These are phyloP conservation scores for Brassica nigra DNA, from an alignment of 345 rosid genomes.

Conservation along the genomic window DNA sequence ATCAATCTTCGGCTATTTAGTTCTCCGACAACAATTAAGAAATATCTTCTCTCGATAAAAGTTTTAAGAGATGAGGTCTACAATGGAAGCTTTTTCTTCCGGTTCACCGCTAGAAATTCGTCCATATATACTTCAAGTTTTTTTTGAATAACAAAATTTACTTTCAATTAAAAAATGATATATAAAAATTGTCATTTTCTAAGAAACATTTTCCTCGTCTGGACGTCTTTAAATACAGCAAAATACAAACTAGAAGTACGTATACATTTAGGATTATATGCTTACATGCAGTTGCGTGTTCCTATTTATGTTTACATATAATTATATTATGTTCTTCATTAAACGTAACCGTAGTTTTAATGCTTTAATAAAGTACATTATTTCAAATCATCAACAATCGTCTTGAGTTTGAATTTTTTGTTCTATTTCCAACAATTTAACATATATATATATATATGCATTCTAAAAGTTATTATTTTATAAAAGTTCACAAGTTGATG, in stretches of 20 bases:
- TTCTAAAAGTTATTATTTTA: background rate
- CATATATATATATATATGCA: too few relatives aligned
- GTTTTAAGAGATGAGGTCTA: background rate
- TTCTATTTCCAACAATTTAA: background rate
- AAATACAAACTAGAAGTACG: background rate
- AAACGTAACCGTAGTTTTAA: background rate
- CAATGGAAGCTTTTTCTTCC: background rate
- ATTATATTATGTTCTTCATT: background rate
- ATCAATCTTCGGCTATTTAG: background rate
- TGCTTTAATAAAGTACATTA: background rate
- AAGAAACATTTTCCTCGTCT: background rate
- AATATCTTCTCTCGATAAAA: background rate
- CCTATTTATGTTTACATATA: background rate
- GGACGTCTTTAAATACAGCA: background rate
- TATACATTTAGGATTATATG: background rate
- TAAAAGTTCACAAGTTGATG: background rate
- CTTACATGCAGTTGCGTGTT: background rate
- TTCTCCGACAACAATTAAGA: background rate
- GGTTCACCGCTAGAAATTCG: background rate
- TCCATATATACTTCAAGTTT: background rate
- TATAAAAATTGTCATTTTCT: background rate
- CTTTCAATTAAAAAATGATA: background rate
- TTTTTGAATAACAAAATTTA: background rate
- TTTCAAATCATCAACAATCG: background rate
- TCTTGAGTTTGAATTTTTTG: background rate